Percentiles rank a stretch among this genome's conserved stretches.
phyloP scores from a whole-genome alignment of 75 land plant species.

The Pinus albicaulis region DNA sequence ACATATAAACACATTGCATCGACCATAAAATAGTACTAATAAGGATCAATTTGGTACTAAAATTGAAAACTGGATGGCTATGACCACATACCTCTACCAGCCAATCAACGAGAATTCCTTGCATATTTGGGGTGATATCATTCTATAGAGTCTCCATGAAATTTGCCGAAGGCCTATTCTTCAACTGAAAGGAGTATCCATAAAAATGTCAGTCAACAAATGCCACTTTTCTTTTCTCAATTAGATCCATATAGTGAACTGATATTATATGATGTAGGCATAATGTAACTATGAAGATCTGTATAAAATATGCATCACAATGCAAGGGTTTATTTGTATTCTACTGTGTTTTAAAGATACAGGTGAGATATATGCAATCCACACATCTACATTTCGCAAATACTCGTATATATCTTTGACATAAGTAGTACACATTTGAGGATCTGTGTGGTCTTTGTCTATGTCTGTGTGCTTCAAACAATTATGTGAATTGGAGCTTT shows the following conservation, averaged over 20 bases:
- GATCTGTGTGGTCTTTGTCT: slow-evolving; percentile 18
- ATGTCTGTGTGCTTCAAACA: background rate
- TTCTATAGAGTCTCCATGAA: slow-evolving; percentile 44
- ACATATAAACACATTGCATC: background rate
- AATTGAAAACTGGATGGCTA: too few species aligned
- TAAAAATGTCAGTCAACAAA: background rate
- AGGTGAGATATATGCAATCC: background rate
- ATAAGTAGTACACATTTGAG: slow-evolving; percentile 47
- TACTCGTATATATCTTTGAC: slow-evolving; percentile 39
- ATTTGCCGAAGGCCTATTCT: slow-evolving; percentile 30
- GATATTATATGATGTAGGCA: background rate
- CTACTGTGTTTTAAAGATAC: too few species aligned
- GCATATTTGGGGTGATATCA: slow-evolving; percentile 44
- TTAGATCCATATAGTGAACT: background rate
- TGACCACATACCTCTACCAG: slow-evolving; percentile 39
- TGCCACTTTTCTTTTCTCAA: background rate
- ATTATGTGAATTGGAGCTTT: too few species aligned
- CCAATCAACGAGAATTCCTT: slow-evolving; percentile 57
- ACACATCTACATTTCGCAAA: slow-evolving; percentile 37
- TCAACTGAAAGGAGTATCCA: slow-evolving; percentile 20
- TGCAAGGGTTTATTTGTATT: background rate
- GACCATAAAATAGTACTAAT: too few species aligned
- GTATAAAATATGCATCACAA: background rate
- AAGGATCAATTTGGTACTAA: too few species aligned
- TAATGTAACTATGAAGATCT: too few species aligned